These are phyloP conservation scores for Halophytophthora batemanensis DNA, from an alignment of 352 stramenopile genomes.

Conservation along the genomic window DNA sequence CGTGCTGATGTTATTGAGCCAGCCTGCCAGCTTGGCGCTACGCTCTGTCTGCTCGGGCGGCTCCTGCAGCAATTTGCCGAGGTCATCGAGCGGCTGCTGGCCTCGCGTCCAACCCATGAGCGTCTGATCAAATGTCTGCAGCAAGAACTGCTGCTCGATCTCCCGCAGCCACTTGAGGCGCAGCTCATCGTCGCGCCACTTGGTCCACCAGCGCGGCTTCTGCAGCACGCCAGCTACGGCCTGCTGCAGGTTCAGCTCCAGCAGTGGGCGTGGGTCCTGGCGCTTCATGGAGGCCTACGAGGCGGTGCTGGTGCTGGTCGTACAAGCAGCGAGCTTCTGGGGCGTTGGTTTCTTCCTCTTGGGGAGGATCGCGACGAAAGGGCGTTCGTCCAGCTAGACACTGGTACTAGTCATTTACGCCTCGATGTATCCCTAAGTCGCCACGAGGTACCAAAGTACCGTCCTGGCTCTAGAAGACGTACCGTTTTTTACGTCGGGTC, in stretches of 20 bases:
- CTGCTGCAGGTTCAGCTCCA: conserved; percentile 31
- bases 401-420: no score
- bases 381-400: no score
- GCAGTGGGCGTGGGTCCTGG: conserved; percentile 21
- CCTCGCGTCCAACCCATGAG: conserved; percentile 13
- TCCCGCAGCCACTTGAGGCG: conserved; percentile 31
- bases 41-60: not conserved
- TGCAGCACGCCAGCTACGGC: conserved; percentile 34
- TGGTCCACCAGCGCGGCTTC: conserved; percentile 43
- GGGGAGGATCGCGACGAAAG: no score
- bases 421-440: no score
- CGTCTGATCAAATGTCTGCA: conserved; percentile 21
- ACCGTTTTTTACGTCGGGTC: no score
- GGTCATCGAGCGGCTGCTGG: conserved; percentile 4
- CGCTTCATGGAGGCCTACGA: no score
- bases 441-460: no score
- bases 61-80: conserved; percentile 8
- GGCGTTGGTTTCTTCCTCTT: no score
- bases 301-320: no score
- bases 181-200: conserved; percentile 28
- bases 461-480: no score
- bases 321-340: no score
- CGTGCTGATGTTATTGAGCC: conserved; percentile 17
- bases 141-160: conserved; percentile 24
- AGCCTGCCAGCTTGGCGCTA: conserved; percentile 14